phyloP scores from a whole-genome alignment of 148 eudicot species.

The Camellia lanceoleosa region DNA sequence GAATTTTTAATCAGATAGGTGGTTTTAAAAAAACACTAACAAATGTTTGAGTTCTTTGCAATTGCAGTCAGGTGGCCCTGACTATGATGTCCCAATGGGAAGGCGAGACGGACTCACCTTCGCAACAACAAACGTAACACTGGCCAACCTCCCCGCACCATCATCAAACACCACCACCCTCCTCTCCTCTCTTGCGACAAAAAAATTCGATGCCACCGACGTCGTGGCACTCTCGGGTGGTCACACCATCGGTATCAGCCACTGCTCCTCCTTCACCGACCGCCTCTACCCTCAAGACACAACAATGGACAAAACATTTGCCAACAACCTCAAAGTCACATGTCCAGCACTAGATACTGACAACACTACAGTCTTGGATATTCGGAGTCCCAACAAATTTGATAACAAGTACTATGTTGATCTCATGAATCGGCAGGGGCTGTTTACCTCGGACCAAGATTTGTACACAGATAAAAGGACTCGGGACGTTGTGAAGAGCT shows the following conservation, averaged over 20 bases:
- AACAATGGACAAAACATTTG: conserved; percentile 36
- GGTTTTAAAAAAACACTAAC: no score
- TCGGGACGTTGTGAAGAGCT: conserved; percentile 31
- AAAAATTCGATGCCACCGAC: conserved; percentile 39
- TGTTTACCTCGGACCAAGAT: conserved; percentile 51
- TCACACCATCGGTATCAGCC: conserved; percentile 50
- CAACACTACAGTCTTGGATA: conserved; percentile 29
- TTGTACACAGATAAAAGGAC: conserved; percentile 38
- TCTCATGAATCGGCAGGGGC: conserved; percentile 48
- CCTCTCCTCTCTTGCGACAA: conserved; percentile 32
- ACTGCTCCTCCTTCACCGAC: conserved; percentile 37
- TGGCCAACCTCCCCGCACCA: conserved; percentile 34
- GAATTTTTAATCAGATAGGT: not conserved
- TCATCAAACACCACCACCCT: conserved; percentile 25
- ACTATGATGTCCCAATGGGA: conserved; percentile 36
- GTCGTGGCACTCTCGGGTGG: conserved; percentile 47
- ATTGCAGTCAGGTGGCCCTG: conserved; percentile 37
- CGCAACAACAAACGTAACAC: conserved; percentile 28
- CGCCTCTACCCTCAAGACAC: conserved; percentile 42
- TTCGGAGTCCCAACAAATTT: conserved; percentile 31
- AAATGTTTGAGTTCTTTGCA: not conserved
- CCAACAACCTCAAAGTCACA: conserved; percentile 27
- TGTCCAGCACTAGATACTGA: conserved; percentile 30
- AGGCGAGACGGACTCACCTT: conserved; percentile 37
- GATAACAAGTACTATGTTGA: conserved; percentile 51